Evolutionary conservation across 148 eudicot genomes (phyloP), one percentile per base, ranked within the genome.

Genomic region (Gaultheria prostrata): DNA sequence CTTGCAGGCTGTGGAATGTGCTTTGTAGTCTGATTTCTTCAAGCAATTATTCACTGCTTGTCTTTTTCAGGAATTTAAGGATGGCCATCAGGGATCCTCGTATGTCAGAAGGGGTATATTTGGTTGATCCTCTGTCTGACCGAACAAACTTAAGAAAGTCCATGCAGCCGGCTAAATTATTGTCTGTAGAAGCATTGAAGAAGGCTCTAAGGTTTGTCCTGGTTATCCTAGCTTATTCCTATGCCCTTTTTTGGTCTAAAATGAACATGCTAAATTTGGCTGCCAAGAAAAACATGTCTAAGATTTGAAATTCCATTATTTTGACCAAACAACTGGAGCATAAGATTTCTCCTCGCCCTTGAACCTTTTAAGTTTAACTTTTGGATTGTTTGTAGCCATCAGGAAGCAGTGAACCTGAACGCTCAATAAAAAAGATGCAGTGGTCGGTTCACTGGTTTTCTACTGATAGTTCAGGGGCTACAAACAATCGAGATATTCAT

Each of bases 181-280:
- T 94, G 86, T 94, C 97, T 24, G 95, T 97, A 80, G 98, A 97
- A n/a, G 94, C 88, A 78, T 80, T 97, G 80, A 94, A 92, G 88
- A 92, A 86, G 89, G 99, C 97, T 75, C 70, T 97, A 86, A 97
- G 97, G 99, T 95, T 79, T 74, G 80, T 54, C 39, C 77, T 32
- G 28, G n/a, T 43, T 33, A 51, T 73, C 65, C 26, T 79, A 10
- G 51, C 76, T 71, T 30, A 24, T 46, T 56, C 82, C 39, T 79
- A 45, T 45, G 39, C 21, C 28, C n/a, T 21, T 39, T 30, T 46
- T 59, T 26, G 30, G 48, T 21, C 50, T 33, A 53, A 28, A 79
- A 57, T 8, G 11, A 78, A 50, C 8, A 24, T 43, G 65, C 45
- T 14, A 35, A 28, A 67, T 79, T 79, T 79, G 54, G 11, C 33